Evolutionary conservation across 805 yeast genomes (phyloP).

Genomic region (Geotrichum ghanense): DNA sequence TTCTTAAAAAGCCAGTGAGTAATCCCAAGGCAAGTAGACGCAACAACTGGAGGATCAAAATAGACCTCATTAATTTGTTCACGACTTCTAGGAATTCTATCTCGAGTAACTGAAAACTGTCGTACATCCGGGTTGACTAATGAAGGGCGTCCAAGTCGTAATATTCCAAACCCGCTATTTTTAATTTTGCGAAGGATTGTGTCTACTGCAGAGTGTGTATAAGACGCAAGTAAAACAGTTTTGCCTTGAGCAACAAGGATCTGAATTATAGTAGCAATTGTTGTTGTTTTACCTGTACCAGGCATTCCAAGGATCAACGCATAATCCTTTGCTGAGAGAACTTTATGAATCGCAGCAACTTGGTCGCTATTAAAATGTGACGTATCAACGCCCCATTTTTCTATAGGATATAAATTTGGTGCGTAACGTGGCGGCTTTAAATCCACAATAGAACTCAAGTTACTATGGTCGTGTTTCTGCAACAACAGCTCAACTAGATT

Average conservation of each 20-base stretch:
- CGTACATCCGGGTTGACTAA: conserved; percentile 52
- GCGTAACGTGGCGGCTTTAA: conserved; percentile 33
- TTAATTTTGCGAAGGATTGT: conserved; percentile 71
- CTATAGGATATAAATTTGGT: conserved; percentile 3
- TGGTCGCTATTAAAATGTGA: conserved; percentile 60
- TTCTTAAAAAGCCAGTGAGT: conserved; percentile 47
- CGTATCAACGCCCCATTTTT: conserved; percentile 8
- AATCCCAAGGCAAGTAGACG: conserved; percentile 78
- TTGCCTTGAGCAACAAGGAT: conserved; percentile 49
- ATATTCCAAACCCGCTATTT: conserved; percentile 35
- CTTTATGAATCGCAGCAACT: conserved; percentile 50
- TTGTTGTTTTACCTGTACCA: conserved; percentile 93
- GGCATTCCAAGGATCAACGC: conserved; percentile 92
- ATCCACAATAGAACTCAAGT: not conserved
- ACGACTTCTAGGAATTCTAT: conserved; percentile 29
- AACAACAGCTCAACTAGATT: conserved; percentile 63
- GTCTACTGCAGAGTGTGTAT: conserved; percentile 94
- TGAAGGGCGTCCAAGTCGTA: conserved; percentile 56
- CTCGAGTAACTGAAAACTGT: conserved; percentile 28
- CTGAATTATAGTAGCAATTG: conserved; percentile 65
- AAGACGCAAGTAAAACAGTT: conserved; percentile 67
- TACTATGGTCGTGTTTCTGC: conserved; percentile 31
- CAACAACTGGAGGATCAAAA: conserved; percentile 60
- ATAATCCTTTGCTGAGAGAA: conserved; percentile 59
- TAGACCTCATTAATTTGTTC: conserved; percentile 38